Base-by-base conservation (phyloP, 257 asterid genomes). In the Dorcoceras hygrometricum region DNA sequence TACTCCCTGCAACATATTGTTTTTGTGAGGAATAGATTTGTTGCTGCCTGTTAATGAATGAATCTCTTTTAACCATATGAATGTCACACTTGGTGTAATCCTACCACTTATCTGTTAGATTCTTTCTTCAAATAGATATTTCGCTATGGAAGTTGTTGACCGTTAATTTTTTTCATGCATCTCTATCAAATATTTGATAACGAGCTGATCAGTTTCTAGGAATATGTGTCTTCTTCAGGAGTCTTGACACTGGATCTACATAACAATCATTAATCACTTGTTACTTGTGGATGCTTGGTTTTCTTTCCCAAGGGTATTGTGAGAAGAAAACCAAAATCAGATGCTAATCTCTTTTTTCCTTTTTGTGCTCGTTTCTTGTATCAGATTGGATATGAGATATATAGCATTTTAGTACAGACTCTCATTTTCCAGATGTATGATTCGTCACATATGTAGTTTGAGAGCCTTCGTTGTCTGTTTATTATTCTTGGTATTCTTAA, bases 401-500 rank as follows among this genome's bases (percentile, higher is more conserved):
- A 7, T 19, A 8, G 46, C 53, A 5, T 9, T 23, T 53, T 66
- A 26, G 2, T 31, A 26, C 22, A 24, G 0, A 66, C 71, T 65
- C 20, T 65, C 20, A 16, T 8, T 46, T 8, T 46, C 54, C 5
- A 46, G 20, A 8, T 39, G 50, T 39, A 12, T 39, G 18, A 1
- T 39, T 11, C 19, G 14, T 39, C 4, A 39, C 16, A 5, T 8
- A 20, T 16, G 4, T 39, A 12, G 18, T 39, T 39, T 39, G 22
- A 7, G 16, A 4, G 27, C 28, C 27, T n/a, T 25, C 20, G 23
- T 27, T 48, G 29, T 34, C 26, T 39, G 6, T 8, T 50, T n/a
- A 57, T 48, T 63, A 29, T 24, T 23, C 53, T 68, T 57, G 46
- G 71, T 62, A 65, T 73, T 69, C 66, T 69, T 64, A 20, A 65